These are phyloP conservation scores for Pythium chondricola DNA, from an alignment of 352 stramenopile species.

Conservation along the genomic window DNA sequence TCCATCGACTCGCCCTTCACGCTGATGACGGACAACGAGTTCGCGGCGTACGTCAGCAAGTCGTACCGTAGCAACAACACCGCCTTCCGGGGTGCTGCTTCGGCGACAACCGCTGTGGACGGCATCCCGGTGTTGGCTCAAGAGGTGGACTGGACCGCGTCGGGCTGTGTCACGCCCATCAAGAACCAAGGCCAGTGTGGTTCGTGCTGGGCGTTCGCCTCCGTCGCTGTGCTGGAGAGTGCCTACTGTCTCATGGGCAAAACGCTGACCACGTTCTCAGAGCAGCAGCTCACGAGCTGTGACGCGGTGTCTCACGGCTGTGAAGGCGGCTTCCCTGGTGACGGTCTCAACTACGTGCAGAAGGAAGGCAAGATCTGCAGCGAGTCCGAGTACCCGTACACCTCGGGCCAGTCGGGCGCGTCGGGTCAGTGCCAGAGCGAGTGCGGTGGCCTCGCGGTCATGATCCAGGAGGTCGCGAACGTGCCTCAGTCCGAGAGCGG, in stretches of 20 bases:
- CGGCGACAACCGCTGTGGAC: neutral
- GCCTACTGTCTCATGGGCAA: slow-evolving; percentile 78
- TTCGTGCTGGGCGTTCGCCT: slow-evolving; percentile 97
- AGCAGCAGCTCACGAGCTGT: slow-evolving; percentile 93
- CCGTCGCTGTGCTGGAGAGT: slow-evolving; percentile 88
- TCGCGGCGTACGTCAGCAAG: slow-evolving; percentile 38
- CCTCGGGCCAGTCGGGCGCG: slow-evolving; percentile 32
- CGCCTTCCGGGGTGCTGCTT: neutral
- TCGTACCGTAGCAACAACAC: slow-evolving; percentile 24
- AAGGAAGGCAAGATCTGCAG: slow-evolving; percentile 67
- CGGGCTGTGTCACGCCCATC: slow-evolving; percentile 52
- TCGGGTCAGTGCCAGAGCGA: slow-evolving; percentile 25
- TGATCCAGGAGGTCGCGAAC: slow-evolving; percentile 39
- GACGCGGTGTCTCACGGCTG: slow-evolving; percentile 81
- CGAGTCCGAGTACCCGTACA: slow-evolving; percentile 79
- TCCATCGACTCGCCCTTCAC: slow-evolving; percentile 64
- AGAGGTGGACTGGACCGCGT: slow-evolving; percentile 57
- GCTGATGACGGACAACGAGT: slow-evolving; percentile 67
- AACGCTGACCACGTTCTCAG: slow-evolving; percentile 77
- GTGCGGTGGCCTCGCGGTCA: slow-evolving; percentile 21
- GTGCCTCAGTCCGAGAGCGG: slow-evolving; percentile 72
- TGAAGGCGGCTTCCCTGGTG: slow-evolving; percentile 82
- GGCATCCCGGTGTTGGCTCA: slow-evolving; percentile 2
- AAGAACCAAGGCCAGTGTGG: slow-evolving; percentile 97
- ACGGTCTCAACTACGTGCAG: slow-evolving; percentile 89